A percentile compares a stretch with the other conserved stretches of the same genome.
Evolutionary conservation across 305 asterid genomes (phyloP).

Genomic region (Fraxinus latifolia): DNA sequence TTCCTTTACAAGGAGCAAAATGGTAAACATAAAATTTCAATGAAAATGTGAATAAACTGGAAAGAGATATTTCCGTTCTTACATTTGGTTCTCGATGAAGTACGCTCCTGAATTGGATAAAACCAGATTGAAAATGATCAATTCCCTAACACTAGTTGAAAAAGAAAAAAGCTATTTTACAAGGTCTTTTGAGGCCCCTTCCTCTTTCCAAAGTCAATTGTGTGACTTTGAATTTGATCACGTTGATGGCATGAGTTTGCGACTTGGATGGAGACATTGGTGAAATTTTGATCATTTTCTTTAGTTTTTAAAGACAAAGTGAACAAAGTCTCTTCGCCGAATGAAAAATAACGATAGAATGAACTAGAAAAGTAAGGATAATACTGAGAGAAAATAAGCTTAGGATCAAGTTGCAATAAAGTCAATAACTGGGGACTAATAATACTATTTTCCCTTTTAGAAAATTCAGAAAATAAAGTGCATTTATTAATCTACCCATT

Average conservation of each 20-base stretch:
- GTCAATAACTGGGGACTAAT: neutral
- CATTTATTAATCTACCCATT: constrained; percentile 25
- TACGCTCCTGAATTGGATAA: neutral
- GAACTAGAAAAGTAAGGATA: neutral
- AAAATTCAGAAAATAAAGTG: constrained; percentile 5
- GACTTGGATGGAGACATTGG: neutral
- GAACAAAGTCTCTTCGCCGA: neutral
- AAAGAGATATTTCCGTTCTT: neutral
- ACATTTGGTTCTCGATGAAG: neutral
- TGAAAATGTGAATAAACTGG: neutral
- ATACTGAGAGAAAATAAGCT: neutral
- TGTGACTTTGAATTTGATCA: neutral
- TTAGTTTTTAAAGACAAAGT: neutral
- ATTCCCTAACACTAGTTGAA: neutral
- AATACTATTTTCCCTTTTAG: neutral
- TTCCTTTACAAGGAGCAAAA: neutral
- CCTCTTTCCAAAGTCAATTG: neutral
- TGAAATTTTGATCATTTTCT: neutral
- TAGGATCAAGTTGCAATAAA: constrained; percentile 12
- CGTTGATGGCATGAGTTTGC: neutral
- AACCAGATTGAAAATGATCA: neutral
- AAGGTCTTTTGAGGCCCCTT: neutral
- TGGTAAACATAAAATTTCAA: neutral
- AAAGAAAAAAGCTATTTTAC: neutral
- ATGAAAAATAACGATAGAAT: neutral